A percentile compares a stretch with the other conserved stretches of the same genome.
These are phyloP conservation scores for Sanghuangporus weigelae DNA, from an alignment of 1,284 basidiomycete genomes.

Conservation along the genomic window DNA sequence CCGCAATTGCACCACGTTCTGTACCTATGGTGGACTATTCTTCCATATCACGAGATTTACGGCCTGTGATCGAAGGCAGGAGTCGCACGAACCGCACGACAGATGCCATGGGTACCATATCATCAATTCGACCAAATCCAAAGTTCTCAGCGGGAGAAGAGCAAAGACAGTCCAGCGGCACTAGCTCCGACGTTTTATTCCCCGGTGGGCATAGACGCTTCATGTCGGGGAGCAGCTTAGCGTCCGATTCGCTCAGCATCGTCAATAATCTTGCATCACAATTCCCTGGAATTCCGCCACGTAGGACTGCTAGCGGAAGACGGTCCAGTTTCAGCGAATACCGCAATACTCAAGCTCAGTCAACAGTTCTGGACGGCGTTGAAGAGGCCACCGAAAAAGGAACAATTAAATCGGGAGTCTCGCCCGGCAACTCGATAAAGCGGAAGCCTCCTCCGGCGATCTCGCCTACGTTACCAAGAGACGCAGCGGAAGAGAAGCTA, in stretches of 20 bases:
- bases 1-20: conserved; percentile 5
- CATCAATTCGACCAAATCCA: conserved; percentile 6
- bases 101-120: background rate
- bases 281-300: conserved; percentile 47
- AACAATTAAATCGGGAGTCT: conserved; percentile 1
- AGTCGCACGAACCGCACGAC: background rate
- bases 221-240: conserved; percentile 22
- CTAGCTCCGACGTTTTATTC: background rate
- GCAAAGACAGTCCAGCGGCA: background rate
- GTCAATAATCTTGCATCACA: conserved; percentile 45
- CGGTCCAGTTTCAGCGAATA: background rate
- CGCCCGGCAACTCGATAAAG: conserved; percentile 17
- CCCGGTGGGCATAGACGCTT: conserved; percentile 6
- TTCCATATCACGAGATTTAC: background rate
- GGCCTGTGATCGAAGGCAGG: background rate
- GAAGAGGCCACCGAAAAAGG: conserved; percentile 2
- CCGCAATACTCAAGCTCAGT: background rate
- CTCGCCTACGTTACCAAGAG: background rate
- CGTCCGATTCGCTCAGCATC: conserved; percentile 35
- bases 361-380: background rate
- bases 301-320: conserved; percentile 22
- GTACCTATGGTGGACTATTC: background rate
- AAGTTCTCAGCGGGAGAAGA: conserved; percentile 4
- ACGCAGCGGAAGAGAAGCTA: background rate
- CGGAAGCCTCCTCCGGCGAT: conserved; percentile 15